A percentile compares a stretch with the other conserved stretches of the same genome.
These are phyloP conservation scores for Epichloe amarillans DNA, from an alignment of 2,329 filamentous ascomycete species.

Conservation along the genomic window DNA sequence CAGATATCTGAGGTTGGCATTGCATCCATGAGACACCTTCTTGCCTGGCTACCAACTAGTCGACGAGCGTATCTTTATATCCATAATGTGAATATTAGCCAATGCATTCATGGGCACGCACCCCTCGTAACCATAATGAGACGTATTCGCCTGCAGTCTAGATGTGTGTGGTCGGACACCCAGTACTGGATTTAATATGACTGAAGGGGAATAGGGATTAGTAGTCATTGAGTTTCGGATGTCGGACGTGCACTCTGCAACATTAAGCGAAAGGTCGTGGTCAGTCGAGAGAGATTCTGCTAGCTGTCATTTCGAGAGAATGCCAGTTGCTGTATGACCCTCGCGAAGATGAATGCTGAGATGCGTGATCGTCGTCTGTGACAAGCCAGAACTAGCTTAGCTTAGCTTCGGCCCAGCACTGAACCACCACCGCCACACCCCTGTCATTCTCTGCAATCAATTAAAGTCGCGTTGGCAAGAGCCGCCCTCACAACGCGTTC, in stretches of 20 bases:
- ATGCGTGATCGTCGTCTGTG: too few species aligned
- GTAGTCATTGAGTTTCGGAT: too few species aligned
- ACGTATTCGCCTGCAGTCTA: too few species aligned
- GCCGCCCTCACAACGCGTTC: constrained; percentile 20
- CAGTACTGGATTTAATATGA: too few species aligned
- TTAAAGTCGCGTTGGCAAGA: constrained; percentile 21
- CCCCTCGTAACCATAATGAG: too few species aligned
- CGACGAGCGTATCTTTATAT: not conserved
- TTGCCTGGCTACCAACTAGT: not conserved
- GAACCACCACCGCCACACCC: not conserved
- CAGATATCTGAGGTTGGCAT: not conserved
- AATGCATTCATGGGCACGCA: not conserved
- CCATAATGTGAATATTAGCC: not conserved
- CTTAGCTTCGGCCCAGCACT: too few species aligned
- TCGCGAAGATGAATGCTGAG: too few species aligned
- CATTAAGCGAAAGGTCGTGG: not conserved
- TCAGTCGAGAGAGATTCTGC: not conserved
- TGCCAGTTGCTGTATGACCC: too few species aligned
- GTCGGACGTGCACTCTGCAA: too few species aligned
- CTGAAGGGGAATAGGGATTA: too few species aligned
- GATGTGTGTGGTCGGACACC: too few species aligned
- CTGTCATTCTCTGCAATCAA: constrained; percentile 21
- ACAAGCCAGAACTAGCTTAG: too few species aligned
- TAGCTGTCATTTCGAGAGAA: not conserved
- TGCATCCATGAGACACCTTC: not conserved